Evolutionary conservation across 805 yeast genomes (phyloP).

Genomic region (Wickerhamomyces hampshirensis): DNA sequence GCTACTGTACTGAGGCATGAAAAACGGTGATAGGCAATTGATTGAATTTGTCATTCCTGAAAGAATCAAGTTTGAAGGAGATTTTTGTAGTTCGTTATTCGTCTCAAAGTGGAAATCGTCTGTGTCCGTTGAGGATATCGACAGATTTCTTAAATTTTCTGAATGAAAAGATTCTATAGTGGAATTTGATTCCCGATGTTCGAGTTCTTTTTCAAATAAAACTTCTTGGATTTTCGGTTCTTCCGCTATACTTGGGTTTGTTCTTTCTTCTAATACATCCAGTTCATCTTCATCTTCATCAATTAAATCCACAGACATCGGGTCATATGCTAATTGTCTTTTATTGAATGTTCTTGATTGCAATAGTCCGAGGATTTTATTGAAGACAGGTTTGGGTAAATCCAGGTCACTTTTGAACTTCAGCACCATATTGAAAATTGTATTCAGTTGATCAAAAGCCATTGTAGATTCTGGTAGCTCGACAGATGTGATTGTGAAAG

Average conservation of each 20-base stretch:
- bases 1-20: background rate
- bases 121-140: too few species aligned
- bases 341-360: conserved; percentile 12
- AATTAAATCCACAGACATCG: conserved; percentile 1
- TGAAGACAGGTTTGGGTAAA: conserved; percentile 12
- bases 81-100: too few species aligned
- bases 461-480: conserved; percentile 8
- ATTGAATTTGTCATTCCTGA: background rate
- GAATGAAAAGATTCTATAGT: too few species aligned
- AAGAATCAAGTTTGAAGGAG: conserved; percentile 1
- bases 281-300: conserved; percentile 3
- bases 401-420: conserved; percentile 19
- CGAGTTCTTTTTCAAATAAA: too few species aligned
- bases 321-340: conserved; percentile 2
- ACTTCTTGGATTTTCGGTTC: too few species aligned
- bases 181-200: too few species aligned
- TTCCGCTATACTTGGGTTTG: background rate
- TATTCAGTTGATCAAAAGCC: conserved; percentile 17
- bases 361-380: conserved; percentile 14
- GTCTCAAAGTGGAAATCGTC: too few species aligned
- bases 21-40: conserved; percentile 2
- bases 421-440: conserved; percentile 16
- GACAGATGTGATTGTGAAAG: conserved; percentile 14
- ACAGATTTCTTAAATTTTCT: too few species aligned
- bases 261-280: conserved; percentile 4